phyloP scores from a whole-genome alignment of 176 grass and related monocot species.

The Areca catechu region DNA sequence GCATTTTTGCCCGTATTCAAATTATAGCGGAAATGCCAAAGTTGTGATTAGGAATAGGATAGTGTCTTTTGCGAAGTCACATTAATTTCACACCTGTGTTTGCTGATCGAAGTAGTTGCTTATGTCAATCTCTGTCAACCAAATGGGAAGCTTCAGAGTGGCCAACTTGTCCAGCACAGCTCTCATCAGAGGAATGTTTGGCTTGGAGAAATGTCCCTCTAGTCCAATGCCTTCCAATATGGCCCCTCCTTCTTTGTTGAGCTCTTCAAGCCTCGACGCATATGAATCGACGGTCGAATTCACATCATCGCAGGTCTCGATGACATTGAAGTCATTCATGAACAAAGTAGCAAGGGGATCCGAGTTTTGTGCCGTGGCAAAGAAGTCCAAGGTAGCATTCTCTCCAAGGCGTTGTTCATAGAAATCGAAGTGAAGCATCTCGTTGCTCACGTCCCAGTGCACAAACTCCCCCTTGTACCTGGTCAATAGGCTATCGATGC shows the following conservation, averaged over 20 bases:
- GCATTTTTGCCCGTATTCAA: too few relatives aligned
- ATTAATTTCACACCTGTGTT: conserved; percentile 31
- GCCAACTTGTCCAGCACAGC: conserved; percentile 86
- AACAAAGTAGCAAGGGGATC: conserved; percentile 92
- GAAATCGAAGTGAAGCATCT: conserved; percentile 97
- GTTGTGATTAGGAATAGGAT: too few relatives aligned
- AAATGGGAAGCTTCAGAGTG: conserved; percentile 74
- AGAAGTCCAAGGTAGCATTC: conserved; percentile 79
- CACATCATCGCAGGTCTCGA: conserved; percentile 83
- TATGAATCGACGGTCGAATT: conserved; percentile 83
- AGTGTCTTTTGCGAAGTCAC: too few relatives aligned
- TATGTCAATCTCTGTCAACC: conserved; percentile 97
- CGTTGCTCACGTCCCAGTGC: conserved; percentile 98
- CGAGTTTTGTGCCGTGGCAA: conserved; percentile 72
- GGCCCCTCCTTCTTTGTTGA: conserved; percentile 47
- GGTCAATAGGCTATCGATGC: not conserved
- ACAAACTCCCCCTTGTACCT: conserved; percentile 92
- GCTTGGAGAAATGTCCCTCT: conserved; percentile 83
- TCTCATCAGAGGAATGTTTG: conserved; percentile 84
- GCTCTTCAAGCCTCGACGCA: conserved; percentile 48
- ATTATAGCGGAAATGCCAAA: too few relatives aligned
- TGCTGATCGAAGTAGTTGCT: conserved; percentile 55
- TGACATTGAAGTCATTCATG: conserved; percentile 97
- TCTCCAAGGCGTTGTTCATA: conserved; percentile 78
- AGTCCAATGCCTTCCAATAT: conserved; percentile 72